phyloP scores from a whole-genome alignment of 768 basidiomycete genomes.

The Inosperma sp. region DNA sequence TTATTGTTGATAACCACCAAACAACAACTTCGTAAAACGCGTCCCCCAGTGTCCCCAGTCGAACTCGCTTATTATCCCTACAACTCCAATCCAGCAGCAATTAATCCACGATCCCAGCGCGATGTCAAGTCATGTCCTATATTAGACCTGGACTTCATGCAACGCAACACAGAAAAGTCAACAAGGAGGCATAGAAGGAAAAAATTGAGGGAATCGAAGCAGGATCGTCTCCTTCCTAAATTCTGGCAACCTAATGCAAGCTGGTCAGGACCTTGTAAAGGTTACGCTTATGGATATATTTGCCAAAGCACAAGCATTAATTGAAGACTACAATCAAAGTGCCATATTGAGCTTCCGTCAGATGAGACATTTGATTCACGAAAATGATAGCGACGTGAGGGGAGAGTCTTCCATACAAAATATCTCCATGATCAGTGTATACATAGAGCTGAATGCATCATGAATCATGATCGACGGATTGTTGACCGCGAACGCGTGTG shows the following conservation, averaged over 20 bases:
- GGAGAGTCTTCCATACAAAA: not conserved
- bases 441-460: too few species aligned
- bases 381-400: not conserved
- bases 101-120: not conserved
- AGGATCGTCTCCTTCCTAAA: conserved; percentile 28
- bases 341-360: too few species aligned
- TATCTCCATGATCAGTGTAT: not conserved
- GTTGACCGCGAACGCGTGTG: too few species aligned
- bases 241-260: conserved; percentile 41
- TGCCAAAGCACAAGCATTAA: too few species aligned
- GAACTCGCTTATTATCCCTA: conserved; percentile 34
- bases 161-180: conserved; percentile 13
- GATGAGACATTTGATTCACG: not conserved
- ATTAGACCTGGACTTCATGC: conserved; percentile 17
- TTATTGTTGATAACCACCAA: conserved; percentile 29
- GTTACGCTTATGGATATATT: conserved; percentile 44
- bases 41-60: conserved; percentile 35
- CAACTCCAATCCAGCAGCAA: conserved; percentile 12
- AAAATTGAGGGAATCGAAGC: conserved; percentile 6
- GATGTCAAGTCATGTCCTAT: conserved; percentile 21
- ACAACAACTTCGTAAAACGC: conserved; percentile 34
- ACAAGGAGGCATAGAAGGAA: conserved; percentile 14
- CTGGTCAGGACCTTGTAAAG: conserved; percentile 36
- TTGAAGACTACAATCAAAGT: too few species aligned
- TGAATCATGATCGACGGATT: too few species aligned